Evolutionary conservation across 202 grass and related monocot species (phyloP).

Genomic region (Schoenoplectus triqueter): DNA sequence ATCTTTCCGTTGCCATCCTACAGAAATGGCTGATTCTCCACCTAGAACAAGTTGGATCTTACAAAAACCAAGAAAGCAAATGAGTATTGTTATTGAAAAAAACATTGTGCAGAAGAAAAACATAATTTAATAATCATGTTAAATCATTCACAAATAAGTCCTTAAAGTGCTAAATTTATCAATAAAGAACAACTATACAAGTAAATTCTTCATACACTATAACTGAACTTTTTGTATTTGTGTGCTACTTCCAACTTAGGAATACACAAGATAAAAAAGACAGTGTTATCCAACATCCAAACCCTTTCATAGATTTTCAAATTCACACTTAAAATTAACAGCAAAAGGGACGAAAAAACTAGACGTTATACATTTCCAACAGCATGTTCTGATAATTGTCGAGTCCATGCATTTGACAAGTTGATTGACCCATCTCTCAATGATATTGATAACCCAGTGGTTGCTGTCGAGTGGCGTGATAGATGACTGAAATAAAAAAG

Average conservation of each 20-base stretch:
- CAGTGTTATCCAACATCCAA: not conserved
- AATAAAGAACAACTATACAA: not conserved
- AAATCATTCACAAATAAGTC: not conserved
- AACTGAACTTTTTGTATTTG: not conserved
- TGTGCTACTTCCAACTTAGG: not conserved
- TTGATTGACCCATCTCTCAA: slow-evolving; percentile 92
- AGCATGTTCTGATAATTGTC: slow-evolving; percentile 80
- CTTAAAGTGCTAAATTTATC: slow-evolving; percentile 22
- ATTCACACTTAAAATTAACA: slow-evolving; percentile 8
- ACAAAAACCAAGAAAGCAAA: slow-evolving; percentile 32
- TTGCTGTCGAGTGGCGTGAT: slow-evolving; percentile 87
- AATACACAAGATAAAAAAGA: not conserved
- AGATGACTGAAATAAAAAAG: slow-evolving; percentile 71
- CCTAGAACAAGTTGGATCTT: slow-evolving; percentile 98
- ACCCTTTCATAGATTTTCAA: not conserved
- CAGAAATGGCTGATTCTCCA: slow-evolving; percentile 76
- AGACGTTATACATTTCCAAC: slow-evolving; percentile 79
- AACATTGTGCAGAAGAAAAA: not conserved
- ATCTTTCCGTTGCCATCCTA: slow-evolving; percentile 95
- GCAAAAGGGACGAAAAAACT: slow-evolving; percentile 21
- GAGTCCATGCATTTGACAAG: slow-evolving; percentile 91
- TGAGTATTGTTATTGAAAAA: slow-evolving; percentile 16
- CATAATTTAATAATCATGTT: not conserved
- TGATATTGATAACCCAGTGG: slow-evolving; percentile 74
- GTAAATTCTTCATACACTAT: not conserved